Evolutionary conservation across 352 stramenopile species (phyloP), one percentile per base, ranked within the genome.

Genomic region (Phytophthora uliginosa): DNA sequence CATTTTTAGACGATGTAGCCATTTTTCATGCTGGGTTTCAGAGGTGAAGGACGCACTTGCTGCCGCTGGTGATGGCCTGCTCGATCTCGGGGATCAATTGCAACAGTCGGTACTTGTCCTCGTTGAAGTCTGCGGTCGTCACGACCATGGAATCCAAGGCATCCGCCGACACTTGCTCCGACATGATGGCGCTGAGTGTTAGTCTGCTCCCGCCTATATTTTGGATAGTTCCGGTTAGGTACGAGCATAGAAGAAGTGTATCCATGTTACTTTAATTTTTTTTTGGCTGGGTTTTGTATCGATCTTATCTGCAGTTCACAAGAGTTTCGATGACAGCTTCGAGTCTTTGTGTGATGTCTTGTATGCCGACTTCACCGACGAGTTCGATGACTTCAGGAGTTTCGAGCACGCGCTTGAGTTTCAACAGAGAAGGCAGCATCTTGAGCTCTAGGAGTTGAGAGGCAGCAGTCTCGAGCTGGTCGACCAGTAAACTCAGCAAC

Each of bases 81-180:
- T 93, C 87, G n/a, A 93, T 77, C 22, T 94, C 84, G 5, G 76
- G 69, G 31, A 88, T 88, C 24, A 94, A 69, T 67, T 94, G 82
- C 58, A 94, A 63, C 20, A 94, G 66, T 18, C 77, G 76, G 73
- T 84, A 93, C 54, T 76, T 83, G 67, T 92, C 77, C 9, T 78
- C 59, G 26, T 78, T 82, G 63, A 90, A 94, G 63, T 83, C 78
- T 57, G 38, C 63, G n/a, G 76, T 67, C 51, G 83, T 90, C 53
- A 91, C 79, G 59, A 94, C 42, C 69, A 83, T 70, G 42, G 77
- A 73, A 73, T 78, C 71, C 59, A 63, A 59, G 6, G 45, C 47
- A 57, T 63, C 45, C n/a, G 33, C 42, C 20, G 47, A 53, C 59
- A n/a, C 24, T 33, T 28, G 53, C 28, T 81, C 63, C 42, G 65